Evolutionary conservation across 2,329 filamentous ascomycete species (phyloP), one percentile per base, ranked within the genome.

Genomic region (Rutstroemia sp.): DNA sequence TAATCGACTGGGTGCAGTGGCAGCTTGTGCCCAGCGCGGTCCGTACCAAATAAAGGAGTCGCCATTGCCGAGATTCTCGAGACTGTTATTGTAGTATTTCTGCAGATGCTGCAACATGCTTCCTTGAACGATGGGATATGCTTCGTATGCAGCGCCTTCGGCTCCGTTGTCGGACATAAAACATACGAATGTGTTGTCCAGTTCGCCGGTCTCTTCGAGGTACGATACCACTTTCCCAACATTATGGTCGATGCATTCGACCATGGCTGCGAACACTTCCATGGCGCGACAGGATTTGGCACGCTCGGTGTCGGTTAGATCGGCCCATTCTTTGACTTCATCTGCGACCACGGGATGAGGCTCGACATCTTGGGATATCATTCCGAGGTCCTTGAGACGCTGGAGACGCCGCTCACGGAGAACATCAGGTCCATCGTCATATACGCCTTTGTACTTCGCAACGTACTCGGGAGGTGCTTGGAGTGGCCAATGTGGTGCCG

Each of bases 81-180:
- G 72, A 39, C 71, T 71, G 64, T 82, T 82, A 68, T 81, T 71
- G 67, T 82, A 82, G 69, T 81, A 80, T 63, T 78, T 79, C 60
- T 79, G 70, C 27, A 61, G 23, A 37, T 54, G 37, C 27, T 56
- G 21, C n/a, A 82, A 67, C 61, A 80, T 51, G 14, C 44, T 30
- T 14, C 49, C 58, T 19, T 50, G 38, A 9, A 53, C 38, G 54
- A 83, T 78, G 0, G 81, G 81, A 53, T 79, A 77, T 4, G 81
- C 79, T 62, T 85, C 80, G 60, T 81, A 80, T 1, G 75, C 75
- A 16, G 78, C 79, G 10, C 81, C 81, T 61, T 84, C 81, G 10
- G 81, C 81, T 2, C 81, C 81, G 59, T 85, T 85, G 68, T 85
- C 81, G 1, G 76, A 80, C 72, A 85, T 78, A 73, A 86, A 85